Conservation (phyloP, 2,329 filamentous ascomycete species). For the Colletotrichum caudatum region DNA sequence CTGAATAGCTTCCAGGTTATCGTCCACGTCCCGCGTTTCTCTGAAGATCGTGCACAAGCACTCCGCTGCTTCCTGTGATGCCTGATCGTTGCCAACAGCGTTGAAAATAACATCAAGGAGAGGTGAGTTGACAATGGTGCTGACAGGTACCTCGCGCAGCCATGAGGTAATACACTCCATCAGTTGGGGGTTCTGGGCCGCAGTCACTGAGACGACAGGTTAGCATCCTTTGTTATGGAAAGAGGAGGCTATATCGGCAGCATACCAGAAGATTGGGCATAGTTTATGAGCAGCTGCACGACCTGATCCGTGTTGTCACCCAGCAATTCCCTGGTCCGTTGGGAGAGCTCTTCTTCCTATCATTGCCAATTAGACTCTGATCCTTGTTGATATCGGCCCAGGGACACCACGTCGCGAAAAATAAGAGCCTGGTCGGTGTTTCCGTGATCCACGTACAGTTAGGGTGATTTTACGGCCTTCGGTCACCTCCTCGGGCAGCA, state of each 20-base stretch:
- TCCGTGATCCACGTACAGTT: slow-evolving; percentile 86
- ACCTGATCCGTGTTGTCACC: slow-evolving; percentile 92
- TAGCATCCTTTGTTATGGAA: slow-evolving; percentile 42
- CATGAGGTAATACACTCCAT: slow-evolving; percentile 97
- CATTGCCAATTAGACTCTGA: slow-evolving; percentile 61
- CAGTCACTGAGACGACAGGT: slow-evolving; percentile 66
- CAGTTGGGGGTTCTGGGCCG: slow-evolving; percentile 87
- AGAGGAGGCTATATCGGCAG: not conserved
- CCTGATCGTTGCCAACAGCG: slow-evolving; percentile 79
- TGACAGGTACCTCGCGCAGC: slow-evolving; percentile 91
- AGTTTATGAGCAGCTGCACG: slow-evolving; percentile 87
- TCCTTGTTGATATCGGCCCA: slow-evolving; percentile 53
- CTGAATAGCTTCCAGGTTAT: slow-evolving; percentile 85
- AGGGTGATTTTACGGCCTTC: slow-evolving; percentile 99
- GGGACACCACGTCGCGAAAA: slow-evolving; percentile 51
- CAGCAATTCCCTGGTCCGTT: slow-evolving; percentile 88
- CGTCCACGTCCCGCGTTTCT: slow-evolving; percentile 94
- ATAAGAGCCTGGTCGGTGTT: slow-evolving; percentile 56
- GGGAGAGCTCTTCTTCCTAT: slow-evolving; percentile 94
- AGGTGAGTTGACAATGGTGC: slow-evolving; percentile 85
- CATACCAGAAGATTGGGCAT: slow-evolving; percentile 90
- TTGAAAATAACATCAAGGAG: slow-evolving; percentile 84
- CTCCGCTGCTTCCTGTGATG: slow-evolving; percentile 90
- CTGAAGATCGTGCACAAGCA: slow-evolving; percentile 92
- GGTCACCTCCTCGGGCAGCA: slow-evolving; percentile 97